These are phyloP conservation scores for Cercospora brassicicola DNA, from an alignment of 2,329 filamentous ascomycete genomes.

Conservation along the genomic window DNA sequence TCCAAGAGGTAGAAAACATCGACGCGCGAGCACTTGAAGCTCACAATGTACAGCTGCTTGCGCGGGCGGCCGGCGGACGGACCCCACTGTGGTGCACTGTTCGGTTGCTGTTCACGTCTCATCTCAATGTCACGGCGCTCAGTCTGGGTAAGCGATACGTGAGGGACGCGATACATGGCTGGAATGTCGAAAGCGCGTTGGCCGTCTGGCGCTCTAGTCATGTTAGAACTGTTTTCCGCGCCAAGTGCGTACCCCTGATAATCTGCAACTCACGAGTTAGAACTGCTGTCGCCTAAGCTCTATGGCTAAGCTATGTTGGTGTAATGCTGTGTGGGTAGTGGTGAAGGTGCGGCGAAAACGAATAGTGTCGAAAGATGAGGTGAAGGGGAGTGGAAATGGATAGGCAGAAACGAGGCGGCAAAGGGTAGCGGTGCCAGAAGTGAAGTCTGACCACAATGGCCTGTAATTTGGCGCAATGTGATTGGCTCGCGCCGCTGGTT, in stretches of 20 bases:
- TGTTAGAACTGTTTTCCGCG: slow-evolving; percentile 15
- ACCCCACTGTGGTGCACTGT: slow-evolving; percentile 34
- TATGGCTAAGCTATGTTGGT: slow-evolving; percentile 8
- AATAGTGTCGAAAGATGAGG: neutral
- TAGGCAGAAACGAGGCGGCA: neutral
- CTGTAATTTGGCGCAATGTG: neutral
- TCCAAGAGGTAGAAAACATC: slow-evolving; percentile 98
- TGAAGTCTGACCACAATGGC: neutral
- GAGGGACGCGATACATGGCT: slow-evolving; percentile 34
- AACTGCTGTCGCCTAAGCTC: neutral
- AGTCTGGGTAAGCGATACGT: slow-evolving; percentile 30
- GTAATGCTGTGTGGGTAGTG: neutral
- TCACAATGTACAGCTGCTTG: slow-evolving; percentile 77
- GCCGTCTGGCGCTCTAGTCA: slow-evolving; percentile 19
- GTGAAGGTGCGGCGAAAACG: slow-evolving; percentile 2
- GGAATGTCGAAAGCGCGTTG: slow-evolving; percentile 30
- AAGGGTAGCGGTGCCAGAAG: neutral
- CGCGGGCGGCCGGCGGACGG: slow-evolving; percentile 41
- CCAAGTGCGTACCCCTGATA: slow-evolving; percentile 21
- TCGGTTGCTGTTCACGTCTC: slow-evolving; percentile 28
- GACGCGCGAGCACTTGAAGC: slow-evolving; percentile 93
- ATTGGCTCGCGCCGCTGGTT: neutral
- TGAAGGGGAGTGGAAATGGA: neutral
- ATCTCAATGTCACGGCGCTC: slow-evolving; percentile 30
- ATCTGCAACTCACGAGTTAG: slow-evolving; percentile 25